phyloP scores from a whole-genome alignment of 495 filamentous ascomycete genomes.

The Apiosordaria backusii region DNA sequence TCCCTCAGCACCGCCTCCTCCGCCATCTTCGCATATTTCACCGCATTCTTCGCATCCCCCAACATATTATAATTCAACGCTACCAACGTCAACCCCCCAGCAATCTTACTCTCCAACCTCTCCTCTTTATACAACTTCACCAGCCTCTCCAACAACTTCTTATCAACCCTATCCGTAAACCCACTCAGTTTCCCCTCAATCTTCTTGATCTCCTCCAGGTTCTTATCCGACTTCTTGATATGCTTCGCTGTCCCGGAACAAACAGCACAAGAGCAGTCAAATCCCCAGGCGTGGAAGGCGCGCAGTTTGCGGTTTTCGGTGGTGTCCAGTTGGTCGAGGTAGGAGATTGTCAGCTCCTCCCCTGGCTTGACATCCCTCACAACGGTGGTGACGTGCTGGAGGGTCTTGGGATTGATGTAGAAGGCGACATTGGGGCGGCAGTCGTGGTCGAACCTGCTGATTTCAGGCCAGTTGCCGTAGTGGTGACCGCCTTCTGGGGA shows the following conservation, averaged over 20 bases:
- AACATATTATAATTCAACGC: conserved; percentile 34
- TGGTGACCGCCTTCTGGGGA: conserved; percentile 21
- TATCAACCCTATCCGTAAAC: conserved; percentile 7
- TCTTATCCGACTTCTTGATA: conserved; percentile 22
- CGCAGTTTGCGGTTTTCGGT: conserved; percentile 20
- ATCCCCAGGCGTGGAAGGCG: conserved; percentile 15
- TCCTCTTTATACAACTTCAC: conserved; percentile 28
- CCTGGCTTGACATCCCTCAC: conserved; percentile 24
- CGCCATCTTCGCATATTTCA: conserved; percentile 25
- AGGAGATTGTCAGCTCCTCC: conserved; percentile 32
- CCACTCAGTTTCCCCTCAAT: conserved; percentile 26
- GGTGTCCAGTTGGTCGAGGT: conserved; percentile 21
- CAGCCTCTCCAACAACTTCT: conserved; percentile 23
- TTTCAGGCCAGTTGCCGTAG: conserved; percentile 31
- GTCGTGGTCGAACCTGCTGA: conserved; percentile 30
- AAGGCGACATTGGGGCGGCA: conserved; percentile 33
- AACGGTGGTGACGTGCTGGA: conserved; percentile 25
- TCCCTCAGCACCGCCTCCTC: conserved; percentile 30
- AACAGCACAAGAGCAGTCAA: conserved; percentile 22
- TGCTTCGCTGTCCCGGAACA: conserved; percentile 10
- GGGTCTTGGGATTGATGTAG: conserved; percentile 13
- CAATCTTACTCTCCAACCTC: conserved; percentile 23
- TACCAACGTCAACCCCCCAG: conserved; percentile 28
- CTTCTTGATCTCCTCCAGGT: conserved; percentile 24
- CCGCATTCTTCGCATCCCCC: conserved; percentile 23